phyloP scores from a whole-genome alignment of 1,284 basidiomycete species.

The Bjerkandera adusta region DNA sequence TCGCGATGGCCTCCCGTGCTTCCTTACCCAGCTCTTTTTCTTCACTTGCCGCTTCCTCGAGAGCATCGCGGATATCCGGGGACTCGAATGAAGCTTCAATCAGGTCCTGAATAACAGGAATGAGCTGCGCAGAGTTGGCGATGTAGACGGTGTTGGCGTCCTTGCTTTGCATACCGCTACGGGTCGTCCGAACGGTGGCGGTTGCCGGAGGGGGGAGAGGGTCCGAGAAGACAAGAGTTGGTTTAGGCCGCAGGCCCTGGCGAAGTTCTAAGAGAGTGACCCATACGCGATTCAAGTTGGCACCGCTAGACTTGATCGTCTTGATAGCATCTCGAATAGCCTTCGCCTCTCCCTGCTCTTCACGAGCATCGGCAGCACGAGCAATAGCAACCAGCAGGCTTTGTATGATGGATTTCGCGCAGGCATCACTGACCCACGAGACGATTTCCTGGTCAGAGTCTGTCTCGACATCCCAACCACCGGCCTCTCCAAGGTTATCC shows the following conservation, averaged over 20 bases:
- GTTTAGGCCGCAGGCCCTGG: slow-evolving; percentile 27
- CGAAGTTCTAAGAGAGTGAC: slow-evolving; percentile 47
- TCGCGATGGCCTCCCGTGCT: slow-evolving; percentile 44
- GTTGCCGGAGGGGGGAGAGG: slow-evolving; percentile 49
- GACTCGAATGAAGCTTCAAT: slow-evolving; percentile 49
- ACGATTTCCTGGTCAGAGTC: slow-evolving; percentile 40
- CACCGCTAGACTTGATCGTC: slow-evolving; percentile 48
- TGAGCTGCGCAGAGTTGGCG: slow-evolving; percentile 54
- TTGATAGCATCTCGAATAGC: slow-evolving; percentile 45
- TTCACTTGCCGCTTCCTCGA: slow-evolving; percentile 54
- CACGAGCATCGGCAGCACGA: slow-evolving; percentile 36
- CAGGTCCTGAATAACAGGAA: slow-evolving; percentile 61
- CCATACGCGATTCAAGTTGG: slow-evolving; percentile 64
- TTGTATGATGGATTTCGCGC: slow-evolving; percentile 56
- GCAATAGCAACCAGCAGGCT: slow-evolving; percentile 55
- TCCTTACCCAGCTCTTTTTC: slow-evolving; percentile 50
- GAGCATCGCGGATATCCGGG: slow-evolving; percentile 47
- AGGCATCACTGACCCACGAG: slow-evolving; percentile 62
- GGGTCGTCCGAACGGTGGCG: slow-evolving; percentile 34
- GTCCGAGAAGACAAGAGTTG: slow-evolving; percentile 44
- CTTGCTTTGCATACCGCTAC: slow-evolving; percentile 35
- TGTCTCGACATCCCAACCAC: slow-evolving; percentile 27
- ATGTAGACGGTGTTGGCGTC: slow-evolving; percentile 30
- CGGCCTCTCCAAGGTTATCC: slow-evolving; percentile 23
- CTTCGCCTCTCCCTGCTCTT: slow-evolving; percentile 37